Evolutionary conservation across 2,329 filamentous ascomycete genomes (phyloP).

Genomic region (Ceratocystis harringtonii): DNA sequence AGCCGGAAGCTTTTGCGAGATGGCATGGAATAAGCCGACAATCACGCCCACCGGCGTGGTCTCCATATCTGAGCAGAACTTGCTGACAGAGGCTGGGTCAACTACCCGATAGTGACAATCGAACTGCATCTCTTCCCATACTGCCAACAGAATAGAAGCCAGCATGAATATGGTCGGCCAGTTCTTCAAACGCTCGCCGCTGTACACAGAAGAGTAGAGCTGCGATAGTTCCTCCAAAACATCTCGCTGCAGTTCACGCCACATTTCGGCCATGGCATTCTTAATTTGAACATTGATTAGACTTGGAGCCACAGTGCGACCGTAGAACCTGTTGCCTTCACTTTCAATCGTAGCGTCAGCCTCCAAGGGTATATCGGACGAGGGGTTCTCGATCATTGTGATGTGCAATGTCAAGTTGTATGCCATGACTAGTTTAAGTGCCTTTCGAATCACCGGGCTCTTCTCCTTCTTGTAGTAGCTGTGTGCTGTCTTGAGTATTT

Average conservation of each 20-base stretch:
- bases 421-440: conserved; percentile 82
- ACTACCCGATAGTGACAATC: conserved; percentile 92
- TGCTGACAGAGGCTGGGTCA: conserved; percentile 68
- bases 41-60: conserved; percentile 90
- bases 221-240: conserved; percentile 84
- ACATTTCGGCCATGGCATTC: conserved; percentile 92
- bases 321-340: conserved; percentile 70
- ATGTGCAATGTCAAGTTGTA: conserved; percentile 94
- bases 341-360: conserved; percentile 75
- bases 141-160: conserved; percentile 76
- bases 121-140: conserved; percentile 99
- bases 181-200: conserved; percentile 92
- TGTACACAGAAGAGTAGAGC: conserved; percentile 95
- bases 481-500: conserved; percentile 91
- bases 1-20: conserved; percentile 86
- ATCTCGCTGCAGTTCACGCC: conserved; percentile 92
- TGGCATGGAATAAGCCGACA: conserved; percentile 91
- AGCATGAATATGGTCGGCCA: conserved; percentile 99
- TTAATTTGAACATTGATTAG: conserved; percentile 99
- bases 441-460: conserved; percentile 82
- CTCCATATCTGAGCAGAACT: conserved; percentile 96
- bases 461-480: conserved; percentile 83
- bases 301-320: conserved; percentile 82
- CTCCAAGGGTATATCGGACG: conserved; percentile 49
- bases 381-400: conserved; percentile 82